Base-by-base conservation (phyloP, 2,329 filamentous ascomycete genomes). In the Claviceps maximensis region DNA sequence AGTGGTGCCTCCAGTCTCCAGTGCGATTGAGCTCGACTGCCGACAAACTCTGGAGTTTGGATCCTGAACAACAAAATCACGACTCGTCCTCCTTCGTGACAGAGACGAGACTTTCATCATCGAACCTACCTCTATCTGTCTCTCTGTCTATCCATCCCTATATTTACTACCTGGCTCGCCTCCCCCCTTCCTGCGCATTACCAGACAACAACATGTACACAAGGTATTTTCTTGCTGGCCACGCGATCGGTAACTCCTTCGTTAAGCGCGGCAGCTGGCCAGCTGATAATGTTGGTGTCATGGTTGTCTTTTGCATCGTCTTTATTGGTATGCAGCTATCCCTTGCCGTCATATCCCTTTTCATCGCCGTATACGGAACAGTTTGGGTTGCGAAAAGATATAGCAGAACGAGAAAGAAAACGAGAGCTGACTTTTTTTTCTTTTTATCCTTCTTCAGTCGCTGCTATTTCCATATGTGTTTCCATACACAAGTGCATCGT, bases 231-330 rank as follows among this genome's bases (percentile, higher is more conserved):
- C 55, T 60, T 54, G 57, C 71, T 56, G 65, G 67, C 61, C 70
- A 69, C 61, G 65, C 69, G 52, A 49, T 45, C 45, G 17, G 25
- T 2, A 41, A 49, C 60, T 49, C 69, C 61, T 62, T 72, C 47
- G 62, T 59, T 58, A 71, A 70, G 68, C 70, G 71, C 57, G 72
- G 65, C 57, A 72, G 65, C 66, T 73, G 69, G 68, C 61, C 71
- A 50, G 54, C 62, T 31, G 56, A 60, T 53, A 65, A 73, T 51
- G 62, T 63, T 50, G 71, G 71, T 61, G 68, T 71, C 58, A 63
- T 73, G 55, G 65, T 71, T 51, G 71, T 73, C 58, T 71, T 73
- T 60, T 67, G 64, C 61, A 73, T 73, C 52, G 64, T 73, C 57
- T 67, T 66, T 54, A 51, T 71, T 50, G 68, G 68, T 71, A 67